Conservation (phyloP, 768 basidiomycete genomes). For the Leccinum rimulosum region DNA sequence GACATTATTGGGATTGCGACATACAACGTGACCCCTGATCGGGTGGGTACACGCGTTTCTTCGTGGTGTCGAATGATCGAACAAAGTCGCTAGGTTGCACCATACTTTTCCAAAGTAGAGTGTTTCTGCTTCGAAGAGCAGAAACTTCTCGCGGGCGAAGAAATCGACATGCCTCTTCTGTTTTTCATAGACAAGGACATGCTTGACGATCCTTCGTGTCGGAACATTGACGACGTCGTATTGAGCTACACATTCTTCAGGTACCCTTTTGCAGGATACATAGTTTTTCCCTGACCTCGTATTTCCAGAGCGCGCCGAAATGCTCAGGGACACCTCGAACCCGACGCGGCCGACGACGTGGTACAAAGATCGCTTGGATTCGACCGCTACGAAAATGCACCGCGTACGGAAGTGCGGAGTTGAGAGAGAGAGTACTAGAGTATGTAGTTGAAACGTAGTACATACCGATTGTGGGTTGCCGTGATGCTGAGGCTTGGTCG, state of each 20-base stretch:
- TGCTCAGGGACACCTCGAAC: conserved; percentile 80
- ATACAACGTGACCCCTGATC: conserved; percentile 97
- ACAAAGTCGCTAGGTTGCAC: conserved; percentile 66
- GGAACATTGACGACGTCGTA: conserved; percentile 86
- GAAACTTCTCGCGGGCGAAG: conserved; percentile 88
- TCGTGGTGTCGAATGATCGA: neutral
- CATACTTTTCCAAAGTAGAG: conserved; percentile 98
- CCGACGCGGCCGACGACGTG: conserved; percentile 79
- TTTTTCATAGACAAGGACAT: conserved; percentile 99
- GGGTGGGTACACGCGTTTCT: conserved; percentile 50
- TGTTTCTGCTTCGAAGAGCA: conserved; percentile 99
- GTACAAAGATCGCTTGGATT: conserved; percentile 83
- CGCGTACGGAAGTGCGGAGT: conserved; percentile 2
- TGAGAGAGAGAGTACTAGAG: neutral
- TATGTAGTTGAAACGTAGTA: neutral
- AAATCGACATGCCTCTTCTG: conserved; percentile 96
- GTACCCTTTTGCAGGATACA: conserved; percentile 37
- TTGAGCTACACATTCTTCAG: conserved; percentile 98
- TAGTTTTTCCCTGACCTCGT: neutral
- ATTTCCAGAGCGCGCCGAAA: conserved; percentile 77
- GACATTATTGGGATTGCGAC: conserved; percentile 99
- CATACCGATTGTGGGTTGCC: neutral
- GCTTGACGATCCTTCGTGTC: conserved; percentile 86
- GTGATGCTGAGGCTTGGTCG: neutral
- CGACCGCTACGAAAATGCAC: conserved; percentile 52